phyloP scores from a whole-genome alignment of 2,329 filamentous ascomycete genomes.

The Myotisia sp. region DNA sequence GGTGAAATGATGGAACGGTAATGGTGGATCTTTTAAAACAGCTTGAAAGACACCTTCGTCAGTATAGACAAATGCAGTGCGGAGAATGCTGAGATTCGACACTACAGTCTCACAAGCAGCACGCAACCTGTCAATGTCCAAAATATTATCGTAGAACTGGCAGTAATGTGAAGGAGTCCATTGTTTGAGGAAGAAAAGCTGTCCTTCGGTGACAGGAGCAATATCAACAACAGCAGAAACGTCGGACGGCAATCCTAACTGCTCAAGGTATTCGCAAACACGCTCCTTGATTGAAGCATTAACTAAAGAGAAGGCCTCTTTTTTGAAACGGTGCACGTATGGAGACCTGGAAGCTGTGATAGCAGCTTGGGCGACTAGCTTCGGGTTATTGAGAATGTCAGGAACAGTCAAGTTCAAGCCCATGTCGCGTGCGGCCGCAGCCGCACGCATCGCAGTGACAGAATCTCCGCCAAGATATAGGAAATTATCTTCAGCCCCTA shows the following conservation, averaged over 20 bases:
- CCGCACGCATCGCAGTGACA: constrained; percentile 8
- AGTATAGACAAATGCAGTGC: constrained; percentile 3
- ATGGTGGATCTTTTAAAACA: neutral
- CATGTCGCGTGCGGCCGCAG: constrained; percentile 25
- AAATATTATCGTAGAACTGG: neutral
- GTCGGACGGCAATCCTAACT: neutral
- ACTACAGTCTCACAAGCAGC: constrained; percentile 2
- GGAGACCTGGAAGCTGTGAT: constrained; percentile 14
- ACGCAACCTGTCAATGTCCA: neutral
- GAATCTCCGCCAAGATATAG: constrained; percentile 10
- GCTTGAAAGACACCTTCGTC: neutral
- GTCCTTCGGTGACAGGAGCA: neutral
- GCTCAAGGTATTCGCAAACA: too few relatives aligned
- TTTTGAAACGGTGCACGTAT: too few relatives aligned
- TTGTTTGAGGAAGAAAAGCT: too few relatives aligned
- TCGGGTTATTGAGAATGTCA: constrained; percentile 6
- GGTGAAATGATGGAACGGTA: neutral
- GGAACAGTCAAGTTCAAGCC: constrained; percentile 15
- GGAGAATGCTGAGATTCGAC: constrained; percentile 3
- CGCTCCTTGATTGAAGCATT: too few relatives aligned
- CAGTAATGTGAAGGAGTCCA: too few relatives aligned
- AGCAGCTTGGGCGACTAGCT: constrained; percentile 5
- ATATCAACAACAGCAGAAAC: neutral
- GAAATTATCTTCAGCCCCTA: constrained; percentile 7
- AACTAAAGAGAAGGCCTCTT: too few relatives aligned